Conservation (phyloP, 176 grass and related monocot genomes). For the Puccinellia tenuiflora region DNA sequence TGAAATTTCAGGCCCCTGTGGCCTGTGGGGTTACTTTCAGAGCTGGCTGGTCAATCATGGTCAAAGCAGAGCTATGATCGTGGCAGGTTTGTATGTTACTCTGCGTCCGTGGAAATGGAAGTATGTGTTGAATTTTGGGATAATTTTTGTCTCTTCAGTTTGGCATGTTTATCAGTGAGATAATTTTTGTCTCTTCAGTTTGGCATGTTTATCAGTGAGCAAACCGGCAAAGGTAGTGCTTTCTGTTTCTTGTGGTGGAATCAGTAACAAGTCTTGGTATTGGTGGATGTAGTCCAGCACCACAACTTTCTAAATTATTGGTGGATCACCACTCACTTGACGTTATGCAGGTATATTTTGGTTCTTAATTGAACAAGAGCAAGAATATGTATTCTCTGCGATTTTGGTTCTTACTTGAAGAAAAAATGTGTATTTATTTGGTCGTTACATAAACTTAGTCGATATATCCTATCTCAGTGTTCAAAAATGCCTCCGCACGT, state of each 20-base stretch:
- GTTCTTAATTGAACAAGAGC: not conserved
- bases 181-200: conserved; percentile 42
- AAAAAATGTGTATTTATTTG: not conserved
- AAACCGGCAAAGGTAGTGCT: not conserved
- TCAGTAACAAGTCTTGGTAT: not conserved
- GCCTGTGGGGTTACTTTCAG: conserved; percentile 36
- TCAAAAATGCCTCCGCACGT: too few relatives aligned
- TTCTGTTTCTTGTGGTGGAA: not conserved
- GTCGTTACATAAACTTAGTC: not conserved
- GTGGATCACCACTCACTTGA: conserved; percentile 34
- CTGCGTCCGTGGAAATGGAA: conserved; percentile 4
- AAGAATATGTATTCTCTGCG: not conserved
- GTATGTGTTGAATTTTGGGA: not conserved
- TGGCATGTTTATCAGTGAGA: conserved; percentile 20
- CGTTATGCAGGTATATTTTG: not conserved
- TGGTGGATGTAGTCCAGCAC: conserved; percentile 19
- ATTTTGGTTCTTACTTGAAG: not conserved
- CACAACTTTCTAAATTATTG: conserved; percentile 9
- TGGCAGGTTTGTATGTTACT: not conserved
- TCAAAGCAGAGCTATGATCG: conserved; percentile 8
- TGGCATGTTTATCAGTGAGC: conserved; percentile 18
- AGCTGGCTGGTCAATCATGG: not conserved
- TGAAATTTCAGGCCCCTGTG: not conserved
- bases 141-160: conserved; percentile 36
- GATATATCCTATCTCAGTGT: too few relatives aligned